phyloP scores from a whole-genome alignment of 108 stramenopile species.

The Aurantiochytrium sp. region DNA sequence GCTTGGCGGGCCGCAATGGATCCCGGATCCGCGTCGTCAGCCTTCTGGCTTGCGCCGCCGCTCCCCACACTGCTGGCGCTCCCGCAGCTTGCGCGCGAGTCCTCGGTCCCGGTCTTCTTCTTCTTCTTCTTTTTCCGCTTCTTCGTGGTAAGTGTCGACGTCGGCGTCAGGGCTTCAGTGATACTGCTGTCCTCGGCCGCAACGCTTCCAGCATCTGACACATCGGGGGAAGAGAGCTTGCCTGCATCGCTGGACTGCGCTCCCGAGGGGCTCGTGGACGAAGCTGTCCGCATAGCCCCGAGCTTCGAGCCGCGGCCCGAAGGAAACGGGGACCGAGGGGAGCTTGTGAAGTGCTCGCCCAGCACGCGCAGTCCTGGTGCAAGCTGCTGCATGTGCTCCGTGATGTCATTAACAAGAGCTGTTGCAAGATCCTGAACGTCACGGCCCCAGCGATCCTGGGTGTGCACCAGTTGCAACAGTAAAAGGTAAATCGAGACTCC shows the following conservation, averaged over 20 bases:
- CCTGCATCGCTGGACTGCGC: neutral
- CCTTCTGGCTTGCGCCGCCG: neutral
- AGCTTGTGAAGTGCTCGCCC: neutral
- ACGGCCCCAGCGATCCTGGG: neutral
- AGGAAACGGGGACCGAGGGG: neutral
- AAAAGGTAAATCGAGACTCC: neutral
- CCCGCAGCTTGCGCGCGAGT: no score
- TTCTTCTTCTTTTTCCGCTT: conserved; percentile 13
- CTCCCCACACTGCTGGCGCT: no score
- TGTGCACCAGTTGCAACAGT: neutral
- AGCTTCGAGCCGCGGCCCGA: no score
- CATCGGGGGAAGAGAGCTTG: neutral
- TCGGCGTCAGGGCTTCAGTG: no score
- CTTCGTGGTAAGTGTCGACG: neutral
- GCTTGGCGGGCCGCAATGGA: neutral
- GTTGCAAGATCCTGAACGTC: neutral
- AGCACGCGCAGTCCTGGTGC: neutral
- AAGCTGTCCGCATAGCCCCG: no score
- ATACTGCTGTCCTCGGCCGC: no score
- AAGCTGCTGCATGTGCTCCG: neutral
- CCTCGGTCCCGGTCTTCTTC: neutral
- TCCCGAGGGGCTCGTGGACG: no score
- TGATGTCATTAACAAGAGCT: neutral
- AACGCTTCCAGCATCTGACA: neutral
- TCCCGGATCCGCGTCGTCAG: neutral